Base-by-base conservation (phyloP, 371 early-diverging fungal species). In the Syncephalastrum sp. region DNA sequence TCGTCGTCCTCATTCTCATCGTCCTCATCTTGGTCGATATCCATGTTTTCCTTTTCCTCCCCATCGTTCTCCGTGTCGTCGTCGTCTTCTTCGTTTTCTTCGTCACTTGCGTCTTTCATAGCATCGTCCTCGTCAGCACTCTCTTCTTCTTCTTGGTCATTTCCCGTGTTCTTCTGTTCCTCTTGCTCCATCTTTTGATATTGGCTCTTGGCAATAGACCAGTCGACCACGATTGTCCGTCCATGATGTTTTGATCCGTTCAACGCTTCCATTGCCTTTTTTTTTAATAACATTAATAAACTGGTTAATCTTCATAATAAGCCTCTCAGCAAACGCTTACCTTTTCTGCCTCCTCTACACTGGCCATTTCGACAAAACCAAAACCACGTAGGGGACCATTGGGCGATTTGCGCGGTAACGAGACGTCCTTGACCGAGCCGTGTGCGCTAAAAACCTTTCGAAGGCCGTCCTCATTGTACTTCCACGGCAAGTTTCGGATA, bases 401-500 rank as follows among this genome's bases (percentile, higher is more conserved):
- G 29, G 84, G 83, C 42, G 65, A 87, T 58, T 89, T 90, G 59
- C 88, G 84, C 14, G 95, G 96, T 43, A 96, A 64, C 23, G 76
- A 79, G 33, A 91, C 79, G 17, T 83, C 81, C 23, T 79, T 73
- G 3, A 91, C 87, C 5, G 74, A 76, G 42, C 91, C 92, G 56
- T 77, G 70, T 7, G 73, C 69, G 38, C 75, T 70, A 70, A 91
- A 88, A 1, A 82, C 49, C 16, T 70, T 68, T 46, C 74, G 70
- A 16, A 91, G 64, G 45, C 89, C 86, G 14, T 64, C 60, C 60
- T 90, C 91, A 48, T 84, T 70, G 64, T 82, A 78, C 66, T 79
- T 88, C 87, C 92, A 96, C 5, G 95, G 82, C 66, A 96, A 78
- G 64, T 96, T 96, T 48, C 96, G 92, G 24, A 96, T 82, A 63